phyloP scores from a whole-genome alignment of 768 basidiomycete species.

The Lentinula sp. region DNA sequence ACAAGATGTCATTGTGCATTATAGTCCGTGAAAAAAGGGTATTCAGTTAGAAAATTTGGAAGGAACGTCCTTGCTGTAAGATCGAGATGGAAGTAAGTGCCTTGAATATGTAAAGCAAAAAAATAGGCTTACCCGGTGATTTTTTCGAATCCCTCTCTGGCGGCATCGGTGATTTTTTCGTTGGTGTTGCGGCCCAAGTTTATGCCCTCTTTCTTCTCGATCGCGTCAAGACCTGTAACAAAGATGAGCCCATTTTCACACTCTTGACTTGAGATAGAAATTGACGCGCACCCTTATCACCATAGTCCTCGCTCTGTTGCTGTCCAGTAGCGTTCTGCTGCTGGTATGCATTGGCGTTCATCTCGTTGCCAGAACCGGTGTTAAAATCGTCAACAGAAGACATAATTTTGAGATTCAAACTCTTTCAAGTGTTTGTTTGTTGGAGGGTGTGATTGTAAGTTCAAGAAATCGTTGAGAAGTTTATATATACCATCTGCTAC shows the following conservation, averaged over 20 bases:
- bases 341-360: neutral
- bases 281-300: neutral
- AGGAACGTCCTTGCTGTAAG: neutral
- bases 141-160: neutral
- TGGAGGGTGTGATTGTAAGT: neutral
- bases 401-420: neutral
- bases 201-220: neutral
- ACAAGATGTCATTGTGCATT: too few species aligned
- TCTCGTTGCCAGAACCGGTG: neutral
- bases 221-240: neutral
- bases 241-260: neutral
- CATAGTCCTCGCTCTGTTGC: neutral
- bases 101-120: neutral
- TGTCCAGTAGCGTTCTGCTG: neutral
- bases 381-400: constrained; percentile 2
- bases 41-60: neutral
- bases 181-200: neutral
- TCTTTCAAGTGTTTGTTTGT: neutral
- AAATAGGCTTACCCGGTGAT: neutral
- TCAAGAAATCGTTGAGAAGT: neutral
- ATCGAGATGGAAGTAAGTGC: neutral
- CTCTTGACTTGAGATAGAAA: neutral
- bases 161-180: neutral
- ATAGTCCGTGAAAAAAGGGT: too few species aligned
- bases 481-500: neutral